Evolutionary conservation across 257 asterid species (phyloP), one percentile per base, ranked within the genome.

Genomic region (Nicotiana noctiflora): DNA sequence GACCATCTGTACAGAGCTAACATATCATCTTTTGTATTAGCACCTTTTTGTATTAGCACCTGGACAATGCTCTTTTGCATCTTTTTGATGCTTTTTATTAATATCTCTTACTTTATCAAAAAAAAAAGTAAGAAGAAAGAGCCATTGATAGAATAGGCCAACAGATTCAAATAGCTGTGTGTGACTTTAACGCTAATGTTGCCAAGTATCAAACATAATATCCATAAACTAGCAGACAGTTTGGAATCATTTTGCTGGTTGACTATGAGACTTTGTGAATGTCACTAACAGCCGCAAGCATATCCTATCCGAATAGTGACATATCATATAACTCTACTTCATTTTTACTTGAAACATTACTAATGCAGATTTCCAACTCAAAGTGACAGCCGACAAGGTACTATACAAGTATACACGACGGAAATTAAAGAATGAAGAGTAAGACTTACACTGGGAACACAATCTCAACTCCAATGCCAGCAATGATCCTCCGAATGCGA

Each of bases 381-480:
- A 68, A 66, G 17, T 2, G 27, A 18, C 75, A 66, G 4, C 4
- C 8, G 18, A 66, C 4, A 34, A 18, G 21, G 19, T 12, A 21
- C 59, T 19, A 44, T 44, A 32, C 18, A 67, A 68, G 56, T 68
- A 49, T 49, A 2, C 23, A 44, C 17, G 4, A 14, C 51, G 15
- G 25, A 74, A 74, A 25, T 25, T 25, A 25, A 25, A 25, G 27
- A 25, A 25, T 25, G 27, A 25, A 25, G 27, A 25, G 61, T 14
- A 23, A 2, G 4, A 89, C 99, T 89, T 90, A 95, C 98, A 93
- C 65, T 49, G 99, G 99, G 91, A 95, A 93, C 23, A 95, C 97
- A 18, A 95, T 95, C 89, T 95, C 99, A 82, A 95, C 98, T 53
- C 99, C 99, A 82, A 92, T 85, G 79, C 98, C 99, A 15, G 99